Conservation (phyloP, 78 protist species). For the Dictyostelium firmibasis region DNA sequence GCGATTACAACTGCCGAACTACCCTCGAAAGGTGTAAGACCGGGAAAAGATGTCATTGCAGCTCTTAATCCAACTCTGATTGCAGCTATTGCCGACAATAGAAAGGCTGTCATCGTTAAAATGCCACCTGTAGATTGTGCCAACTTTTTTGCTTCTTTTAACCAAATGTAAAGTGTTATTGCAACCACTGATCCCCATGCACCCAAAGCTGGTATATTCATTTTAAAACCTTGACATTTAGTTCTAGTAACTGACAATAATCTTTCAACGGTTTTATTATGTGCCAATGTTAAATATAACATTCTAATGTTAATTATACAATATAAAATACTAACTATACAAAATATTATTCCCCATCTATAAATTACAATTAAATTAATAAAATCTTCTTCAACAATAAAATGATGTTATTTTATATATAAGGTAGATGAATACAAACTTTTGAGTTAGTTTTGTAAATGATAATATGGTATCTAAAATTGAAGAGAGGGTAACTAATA, state of each 20-base stretch:
- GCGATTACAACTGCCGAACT: conserved; percentile 70
- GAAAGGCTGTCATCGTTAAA: conserved; percentile 49
- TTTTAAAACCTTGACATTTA: conserved; percentile 21
- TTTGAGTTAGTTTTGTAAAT: conserved; percentile 39
- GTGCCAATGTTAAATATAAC: conserved; percentile 68
- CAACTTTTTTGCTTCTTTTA: conserved; percentile 54
- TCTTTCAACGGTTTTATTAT: conserved; percentile 63
- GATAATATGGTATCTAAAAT: conserved; percentile 46
- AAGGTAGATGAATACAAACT: too few species aligned
- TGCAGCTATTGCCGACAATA: conserved; percentile 46
- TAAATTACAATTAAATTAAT: too few species aligned
- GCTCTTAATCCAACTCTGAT: conserved; percentile 70
- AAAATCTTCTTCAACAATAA: too few species aligned
- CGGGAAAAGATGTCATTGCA: conserved; percentile 62
- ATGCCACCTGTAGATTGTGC: conserved; percentile 74
- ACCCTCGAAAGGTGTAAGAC: conserved; percentile 66
- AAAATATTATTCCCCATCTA: conserved; percentile 65
- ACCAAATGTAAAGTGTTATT: conserved; percentile 48
- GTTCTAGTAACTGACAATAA: not conserved
- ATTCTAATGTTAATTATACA: conserved; percentile 35
- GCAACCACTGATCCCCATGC: conserved; percentile 62
- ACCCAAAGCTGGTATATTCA: conserved; percentile 67
- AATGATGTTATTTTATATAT: too few species aligned
- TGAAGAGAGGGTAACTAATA: conserved; percentile 40
- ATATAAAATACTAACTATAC: conserved; percentile 51